Evolutionary conservation across 2,329 filamentous ascomycete species (phyloP), one percentile per base, ranked within the genome.

Genomic region (Stemphylium lycopersici): DNA sequence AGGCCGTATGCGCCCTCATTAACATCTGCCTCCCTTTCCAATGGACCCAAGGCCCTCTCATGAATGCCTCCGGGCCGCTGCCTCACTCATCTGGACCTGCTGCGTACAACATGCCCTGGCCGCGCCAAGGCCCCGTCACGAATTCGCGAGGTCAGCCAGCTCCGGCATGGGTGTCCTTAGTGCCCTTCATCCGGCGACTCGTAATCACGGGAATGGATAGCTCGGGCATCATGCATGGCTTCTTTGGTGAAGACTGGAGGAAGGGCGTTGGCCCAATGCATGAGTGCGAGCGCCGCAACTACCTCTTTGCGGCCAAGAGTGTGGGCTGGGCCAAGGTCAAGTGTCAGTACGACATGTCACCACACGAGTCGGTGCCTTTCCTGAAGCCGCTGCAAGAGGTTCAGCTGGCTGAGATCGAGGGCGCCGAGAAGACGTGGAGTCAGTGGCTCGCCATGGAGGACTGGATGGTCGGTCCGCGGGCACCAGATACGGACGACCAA

Each of bases 371-470:
- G 2, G 85, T 96, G 1, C 95, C 95, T 0, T 98, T 96, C 72
- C 79, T 98, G 65, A 87, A 87, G 62, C 92, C 93, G 4, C 78
- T 97, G n/a, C 87, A 90, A 66, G 85, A 87, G 49, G 87, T 90
- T 0, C 84, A 86, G 6, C 87, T 93, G 68, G 84, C 86, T 18
- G 95, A 98, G 78, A 90, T 98, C 58, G 84, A 90, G 58, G 84
- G 80, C 12, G 93, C 93, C 0, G 93, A 98, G 77, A 83, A 84
- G 58, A 87, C 83, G 55, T 99, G 95, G 95, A 96, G 91, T 71
- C 88, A 93, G 68, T 98, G 93, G 93, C 79, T 97, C 29, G 91
- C 91, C 11, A 96, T 97, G 91, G 91, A 96, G 75, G 93, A 97
- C 75, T 98, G 93, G 93, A 96, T 96, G 92, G 80, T 97, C n/a